A percentile compares a stretch with the other conserved stretches of the same genome.
Conservation (phyloP, 176 grass and related monocot species). For the Aegilops bicornis region DNA sequence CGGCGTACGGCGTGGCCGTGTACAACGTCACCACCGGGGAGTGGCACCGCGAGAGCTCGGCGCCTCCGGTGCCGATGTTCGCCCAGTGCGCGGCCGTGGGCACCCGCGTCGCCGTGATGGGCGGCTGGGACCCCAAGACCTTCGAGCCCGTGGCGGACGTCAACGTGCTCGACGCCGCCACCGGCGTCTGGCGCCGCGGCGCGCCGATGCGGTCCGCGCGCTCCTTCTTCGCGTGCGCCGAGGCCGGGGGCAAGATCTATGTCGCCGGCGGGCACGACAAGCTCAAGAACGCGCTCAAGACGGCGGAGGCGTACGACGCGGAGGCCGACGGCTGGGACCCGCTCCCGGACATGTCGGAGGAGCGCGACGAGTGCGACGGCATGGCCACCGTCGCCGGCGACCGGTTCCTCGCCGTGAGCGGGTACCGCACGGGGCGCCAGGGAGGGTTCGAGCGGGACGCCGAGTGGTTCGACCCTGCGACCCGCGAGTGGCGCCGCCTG, state of each 20-base stretch:
- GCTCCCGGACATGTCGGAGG: slow-evolving; percentile 84
- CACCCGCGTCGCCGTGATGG: slow-evolving; percentile 46
- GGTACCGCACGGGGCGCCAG: slow-evolving; percentile 83
- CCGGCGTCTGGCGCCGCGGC: slow-evolving; percentile 40
- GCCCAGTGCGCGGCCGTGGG: slow-evolving; percentile 58
- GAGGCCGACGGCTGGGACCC: slow-evolving; percentile 50
- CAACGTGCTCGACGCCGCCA: slow-evolving; percentile 59
- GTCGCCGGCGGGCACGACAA: slow-evolving; percentile 85
- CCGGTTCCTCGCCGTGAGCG: slow-evolving; percentile 60
- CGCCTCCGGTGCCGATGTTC: slow-evolving; percentile 50
- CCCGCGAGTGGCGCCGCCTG: slow-evolving; percentile 46
- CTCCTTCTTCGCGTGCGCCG: slow-evolving; percentile 78
- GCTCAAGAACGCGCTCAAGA: slow-evolving; percentile 89
- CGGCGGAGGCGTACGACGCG: slow-evolving; percentile 74
- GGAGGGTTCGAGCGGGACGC: slow-evolving; percentile 72
- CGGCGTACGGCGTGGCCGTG: slow-evolving; percentile 42
- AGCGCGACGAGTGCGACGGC: slow-evolving; percentile 83
- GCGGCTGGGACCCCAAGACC: slow-evolving; percentile 72
- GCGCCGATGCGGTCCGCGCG: slow-evolving; percentile 38
- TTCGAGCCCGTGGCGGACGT: slow-evolving; percentile 75
- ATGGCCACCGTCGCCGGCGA: slow-evolving; percentile 55
- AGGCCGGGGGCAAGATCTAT: slow-evolving; percentile 51
- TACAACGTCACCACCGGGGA: slow-evolving; percentile 63
- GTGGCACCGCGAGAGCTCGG: slow-evolving; percentile 54
- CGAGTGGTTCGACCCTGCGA: slow-evolving; percentile 65